Percentiles rank a stretch among this genome's conserved stretches.
Conservation (phyloP, 306 rosid genomes). For the Sesbania bispinosa region DNA sequence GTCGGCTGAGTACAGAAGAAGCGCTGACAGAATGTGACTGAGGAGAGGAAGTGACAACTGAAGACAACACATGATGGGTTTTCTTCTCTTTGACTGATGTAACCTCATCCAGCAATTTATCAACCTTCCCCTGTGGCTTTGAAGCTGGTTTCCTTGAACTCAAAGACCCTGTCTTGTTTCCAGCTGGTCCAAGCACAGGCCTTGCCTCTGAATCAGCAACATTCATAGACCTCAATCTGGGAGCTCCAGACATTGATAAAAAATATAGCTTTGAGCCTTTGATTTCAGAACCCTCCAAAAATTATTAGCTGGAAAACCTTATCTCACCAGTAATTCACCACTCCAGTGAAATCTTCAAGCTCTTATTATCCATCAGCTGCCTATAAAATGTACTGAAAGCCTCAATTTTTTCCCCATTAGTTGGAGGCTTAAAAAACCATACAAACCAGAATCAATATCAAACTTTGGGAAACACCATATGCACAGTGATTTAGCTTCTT, state of each 20-base stretch:
- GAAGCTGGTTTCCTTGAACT: constrained; percentile 50
- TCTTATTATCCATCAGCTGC: constrained; percentile 14
- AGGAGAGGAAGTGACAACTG: constrained; percentile 40
- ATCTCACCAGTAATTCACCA: not conserved
- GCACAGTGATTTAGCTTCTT: constrained; percentile 25
- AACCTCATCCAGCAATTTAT: constrained; percentile 44
- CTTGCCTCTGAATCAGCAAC: constrained; percentile 70
- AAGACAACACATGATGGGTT: constrained; percentile 35
- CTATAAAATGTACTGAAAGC: constrained; percentile 13
- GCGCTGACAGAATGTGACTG: constrained; percentile 43
- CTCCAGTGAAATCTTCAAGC: constrained; percentile 19
- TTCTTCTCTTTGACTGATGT: constrained; percentile 55
- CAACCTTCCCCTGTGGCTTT: constrained; percentile 58
- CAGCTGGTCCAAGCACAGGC: constrained; percentile 70
- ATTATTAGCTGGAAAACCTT: constrained; percentile 15
- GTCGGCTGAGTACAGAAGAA: constrained; percentile 63
- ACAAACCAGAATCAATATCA: constrained; percentile 8
- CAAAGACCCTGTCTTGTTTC: constrained; percentile 61
- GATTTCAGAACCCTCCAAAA: not conserved
- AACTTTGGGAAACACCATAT: constrained; percentile 1
- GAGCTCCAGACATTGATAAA: constrained; percentile 65
- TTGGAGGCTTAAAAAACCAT: constrained; percentile 22
- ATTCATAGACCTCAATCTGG: constrained; percentile 82
- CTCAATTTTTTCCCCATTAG: not conserved
- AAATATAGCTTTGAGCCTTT: not conserved